Evolutionary conservation across 164 flowering plant genomes (phyloP).

Genomic region (Cinnamomum chago): DNA sequence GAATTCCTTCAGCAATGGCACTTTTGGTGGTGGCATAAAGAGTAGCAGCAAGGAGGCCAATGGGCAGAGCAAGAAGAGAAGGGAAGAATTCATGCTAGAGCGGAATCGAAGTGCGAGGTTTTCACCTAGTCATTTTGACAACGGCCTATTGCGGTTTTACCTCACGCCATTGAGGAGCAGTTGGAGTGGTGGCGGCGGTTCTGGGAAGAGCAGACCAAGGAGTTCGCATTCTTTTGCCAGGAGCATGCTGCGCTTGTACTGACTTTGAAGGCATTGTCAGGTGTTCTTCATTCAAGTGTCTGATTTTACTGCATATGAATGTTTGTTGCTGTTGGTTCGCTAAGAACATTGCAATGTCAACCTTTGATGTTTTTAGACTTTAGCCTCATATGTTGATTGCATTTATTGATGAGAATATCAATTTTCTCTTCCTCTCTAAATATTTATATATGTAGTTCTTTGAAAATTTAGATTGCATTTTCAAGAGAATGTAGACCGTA

Average conservation of each 20-base stretch:
- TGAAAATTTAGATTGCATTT: too few species aligned
- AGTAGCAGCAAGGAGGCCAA: conserved; percentile 33
- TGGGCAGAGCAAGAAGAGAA: conserved; percentile 36
- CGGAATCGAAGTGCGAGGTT: conserved; percentile 51
- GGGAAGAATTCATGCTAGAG: conserved; percentile 51
- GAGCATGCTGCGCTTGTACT: conserved; percentile 70
- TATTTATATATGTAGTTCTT: too few species aligned
- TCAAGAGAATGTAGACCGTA: too few species aligned
- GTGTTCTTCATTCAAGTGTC: conserved; percentile 4
- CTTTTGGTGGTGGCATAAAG: conserved; percentile 30
- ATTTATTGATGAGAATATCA: neutral
- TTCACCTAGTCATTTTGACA: conserved; percentile 53
- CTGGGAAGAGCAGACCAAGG: conserved; percentile 46
- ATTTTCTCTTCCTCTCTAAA: neutral
- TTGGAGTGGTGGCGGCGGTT: conserved; percentile 40
- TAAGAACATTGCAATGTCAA: neutral
- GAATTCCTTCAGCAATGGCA: conserved; percentile 33
- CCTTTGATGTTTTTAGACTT: neutral
- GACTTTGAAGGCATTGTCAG: conserved; percentile 19
- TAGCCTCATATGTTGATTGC: neutral
- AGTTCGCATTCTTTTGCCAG: conserved; percentile 68
- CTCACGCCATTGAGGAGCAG: conserved; percentile 80
- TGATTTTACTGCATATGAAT: neutral
- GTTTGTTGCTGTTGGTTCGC: neutral
- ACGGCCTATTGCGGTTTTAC: conserved; percentile 71